phyloP scores from a whole-genome alignment of 2,329 filamentous ascomycete genomes.

The Fusarium oxysporum region DNA sequence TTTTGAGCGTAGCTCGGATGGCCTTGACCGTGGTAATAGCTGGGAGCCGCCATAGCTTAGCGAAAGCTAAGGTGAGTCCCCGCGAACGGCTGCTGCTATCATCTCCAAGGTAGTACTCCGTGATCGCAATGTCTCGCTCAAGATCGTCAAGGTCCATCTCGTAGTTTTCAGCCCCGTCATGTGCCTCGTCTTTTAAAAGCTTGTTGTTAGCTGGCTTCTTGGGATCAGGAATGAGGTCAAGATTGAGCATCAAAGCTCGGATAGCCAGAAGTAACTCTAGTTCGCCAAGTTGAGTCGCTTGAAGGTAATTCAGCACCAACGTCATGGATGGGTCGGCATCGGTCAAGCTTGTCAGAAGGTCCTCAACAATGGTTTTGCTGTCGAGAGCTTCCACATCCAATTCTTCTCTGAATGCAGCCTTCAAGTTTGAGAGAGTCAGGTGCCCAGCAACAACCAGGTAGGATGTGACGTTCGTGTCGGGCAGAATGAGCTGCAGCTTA shows the following conservation, averaged over 20 bases:
- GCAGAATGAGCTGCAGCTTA: constrained; percentile 53
- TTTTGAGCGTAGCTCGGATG: constrained; percentile 72
- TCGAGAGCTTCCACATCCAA: constrained; percentile 58
- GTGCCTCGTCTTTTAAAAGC: constrained; percentile 47
- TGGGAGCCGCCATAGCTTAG: constrained; percentile 76
- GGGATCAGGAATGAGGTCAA: constrained; percentile 67
- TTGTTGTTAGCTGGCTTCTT: constrained; percentile 49
- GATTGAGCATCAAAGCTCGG: constrained; percentile 74
- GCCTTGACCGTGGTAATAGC: constrained; percentile 68
- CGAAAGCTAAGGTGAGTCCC: constrained; percentile 75
- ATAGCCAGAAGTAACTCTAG: constrained; percentile 75
- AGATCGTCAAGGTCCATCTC: constrained; percentile 69
- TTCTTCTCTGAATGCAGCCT: constrained; percentile 66
- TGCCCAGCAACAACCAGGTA: constrained; percentile 72
- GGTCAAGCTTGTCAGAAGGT: constrained; percentile 71
- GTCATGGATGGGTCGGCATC: constrained; percentile 76
- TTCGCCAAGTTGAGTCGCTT: constrained; percentile 72
- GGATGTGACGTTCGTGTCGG: constrained; percentile 66
- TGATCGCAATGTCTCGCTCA: constrained; percentile 74
- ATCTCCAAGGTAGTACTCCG: constrained; percentile 74
- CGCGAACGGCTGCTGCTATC: constrained; percentile 72
- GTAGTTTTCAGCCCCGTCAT: constrained; percentile 50
- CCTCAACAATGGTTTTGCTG: constrained; percentile 63
- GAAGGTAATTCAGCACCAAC: constrained; percentile 73
- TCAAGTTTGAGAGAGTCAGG: constrained; percentile 68